Base-by-base conservation (phyloP, 176 grass and related monocot genomes). In the Poa annua region DNA sequence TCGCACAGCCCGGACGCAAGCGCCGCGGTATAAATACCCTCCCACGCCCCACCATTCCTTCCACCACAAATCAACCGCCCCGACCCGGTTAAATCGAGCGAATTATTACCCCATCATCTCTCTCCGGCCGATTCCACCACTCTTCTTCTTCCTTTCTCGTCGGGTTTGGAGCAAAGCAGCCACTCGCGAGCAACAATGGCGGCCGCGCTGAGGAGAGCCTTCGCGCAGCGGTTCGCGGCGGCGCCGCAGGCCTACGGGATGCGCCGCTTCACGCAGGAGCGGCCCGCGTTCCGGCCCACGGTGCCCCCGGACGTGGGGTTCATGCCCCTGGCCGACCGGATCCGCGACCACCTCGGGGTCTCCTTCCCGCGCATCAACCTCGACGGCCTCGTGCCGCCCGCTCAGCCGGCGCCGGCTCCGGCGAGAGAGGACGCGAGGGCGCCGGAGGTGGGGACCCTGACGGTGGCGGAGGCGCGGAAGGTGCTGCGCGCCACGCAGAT, bases 261-360 rank as follows among this genome's bases (percentile, higher is more conserved):
- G 78, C 93, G 91, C 55, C 89, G 91, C 8, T 90, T 96, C 86
- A 71, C 88, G 69, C 93, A 96, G 88, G 87, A 92, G 81, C 91
- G 85, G 36, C 89, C 96, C 53, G 83, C 89, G 61, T 90, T 88
- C 85, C 80, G 90, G 36, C 88, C 91, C 48, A 88, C 84, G 4
- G 64, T 96, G 36, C 91, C 93, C 19, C 89, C 88, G 42, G 93
- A 92, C 52, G 86, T 81, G 0, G 71, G 71, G 0, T 64, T 83
- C 86, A 85, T 88, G 35, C 87, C 86, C 16, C 85, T 96, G 15
- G 86, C 83, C 3, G 91, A 96, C 84, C 85, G 88, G 89, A 99
- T 99, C 83, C 91, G 86, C 64, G 88, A 87, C 61, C 81, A 87
- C 61, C 81, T 99, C 11, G 86, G 85, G 38, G 71, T 83, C 35